Percentiles rank a stretch among this genome's conserved stretches.
These are phyloP conservation scores for Aureobasidium sp. DNA, from an alignment of 2,329 filamentous ascomycete species.

Conservation along the genomic window DNA sequence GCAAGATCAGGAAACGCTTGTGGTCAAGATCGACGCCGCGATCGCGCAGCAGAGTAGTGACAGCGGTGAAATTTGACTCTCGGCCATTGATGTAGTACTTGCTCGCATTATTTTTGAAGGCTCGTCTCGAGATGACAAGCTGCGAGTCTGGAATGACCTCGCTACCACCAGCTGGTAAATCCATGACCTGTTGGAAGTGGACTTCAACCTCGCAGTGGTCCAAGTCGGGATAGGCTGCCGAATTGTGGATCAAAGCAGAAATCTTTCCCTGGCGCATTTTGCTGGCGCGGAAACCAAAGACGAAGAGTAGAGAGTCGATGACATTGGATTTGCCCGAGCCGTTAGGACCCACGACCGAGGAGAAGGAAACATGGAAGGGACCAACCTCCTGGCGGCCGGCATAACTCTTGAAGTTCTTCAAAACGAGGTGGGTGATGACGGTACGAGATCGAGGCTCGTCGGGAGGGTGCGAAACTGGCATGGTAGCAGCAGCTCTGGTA, in stretches of 20 bases:
- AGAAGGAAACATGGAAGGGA: slow-evolving; percentile 94
- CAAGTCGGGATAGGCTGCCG: slow-evolving; percentile 74
- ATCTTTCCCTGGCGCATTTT: slow-evolving; percentile 99
- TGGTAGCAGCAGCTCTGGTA: slow-evolving; percentile 61
- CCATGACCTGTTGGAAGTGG: slow-evolving; percentile 91
- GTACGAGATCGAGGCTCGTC: slow-evolving; percentile 74
- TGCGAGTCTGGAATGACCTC: slow-evolving; percentile 77
- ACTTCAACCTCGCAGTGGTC: slow-evolving; percentile 94
- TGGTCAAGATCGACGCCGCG: slow-evolving; percentile 93
- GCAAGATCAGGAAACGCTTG: slow-evolving; percentile 94
- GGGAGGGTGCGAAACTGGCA: slow-evolving; percentile 62
- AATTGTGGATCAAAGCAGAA: slow-evolving; percentile 95
- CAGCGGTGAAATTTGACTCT: slow-evolving; percentile 83
- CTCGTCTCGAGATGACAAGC: slow-evolving; percentile 80
- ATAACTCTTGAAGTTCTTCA: slow-evolving; percentile 99
- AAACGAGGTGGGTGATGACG: slow-evolving; percentile 83
- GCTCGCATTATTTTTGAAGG: slow-evolving; percentile 97
- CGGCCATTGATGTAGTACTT: slow-evolving; percentile 95
- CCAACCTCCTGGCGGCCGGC: slow-evolving; percentile 91
- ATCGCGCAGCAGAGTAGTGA: slow-evolving; percentile 79
- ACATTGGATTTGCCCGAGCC: slow-evolving; percentile 98
- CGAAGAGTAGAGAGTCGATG: slow-evolving; percentile 93
- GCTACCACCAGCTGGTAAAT: slow-evolving; percentile 67
- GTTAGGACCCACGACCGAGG: slow-evolving; percentile 94
- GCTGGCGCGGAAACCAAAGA: slow-evolving; percentile 98